These are phyloP conservation scores for Suillus lakei DNA, from an alignment of 768 basidiomycete genomes.

Conservation along the genomic window DNA sequence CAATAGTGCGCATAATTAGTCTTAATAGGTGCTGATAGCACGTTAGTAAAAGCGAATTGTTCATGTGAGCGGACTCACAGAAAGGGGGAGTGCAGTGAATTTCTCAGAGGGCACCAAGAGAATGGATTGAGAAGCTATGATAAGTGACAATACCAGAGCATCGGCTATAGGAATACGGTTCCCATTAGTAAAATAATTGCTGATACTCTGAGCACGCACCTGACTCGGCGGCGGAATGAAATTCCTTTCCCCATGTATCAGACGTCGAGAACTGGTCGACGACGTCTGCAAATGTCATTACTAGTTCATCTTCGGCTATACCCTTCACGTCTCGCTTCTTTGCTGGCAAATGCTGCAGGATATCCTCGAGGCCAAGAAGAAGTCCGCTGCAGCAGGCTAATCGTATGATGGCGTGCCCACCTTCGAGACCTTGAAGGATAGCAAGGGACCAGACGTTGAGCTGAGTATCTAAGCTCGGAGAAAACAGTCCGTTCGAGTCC, in stretches of 20 bases:
- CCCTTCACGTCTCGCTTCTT: conserved; percentile 39
- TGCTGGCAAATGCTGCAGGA: conserved; percentile 37
- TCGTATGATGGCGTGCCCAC: conserved; percentile 65
- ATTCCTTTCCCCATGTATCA: conserved; percentile 70
- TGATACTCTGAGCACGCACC: conserved; percentile 30
- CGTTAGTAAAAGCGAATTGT: conserved; percentile 15
- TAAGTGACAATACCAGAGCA: conserved; percentile 48
- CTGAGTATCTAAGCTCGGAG: conserved; percentile 42
- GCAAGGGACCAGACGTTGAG: conserved; percentile 56
- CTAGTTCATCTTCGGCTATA: conserved; percentile 63
- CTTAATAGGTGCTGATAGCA: conserved; percentile 29
- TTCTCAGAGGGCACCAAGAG: conserved; percentile 57
- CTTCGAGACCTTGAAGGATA: conserved; percentile 62
- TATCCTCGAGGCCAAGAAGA: conserved; percentile 65
- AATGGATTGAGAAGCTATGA: conserved; percentile 65
- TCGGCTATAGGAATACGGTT: conserved; percentile 36
- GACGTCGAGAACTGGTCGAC: conserved; percentile 60
- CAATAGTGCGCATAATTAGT: conserved; percentile 51
- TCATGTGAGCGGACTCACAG: conserved; percentile 40
- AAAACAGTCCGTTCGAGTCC: conserved; percentile 35
- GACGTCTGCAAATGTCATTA: conserved; percentile 75
- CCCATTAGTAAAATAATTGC: conserved; percentile 1
- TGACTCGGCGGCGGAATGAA: conserved; percentile 54
- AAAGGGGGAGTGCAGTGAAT: conserved; percentile 64
- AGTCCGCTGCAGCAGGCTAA: conserved; percentile 69